Conservation (phyloP, 163 green algal species). For the Volvox carteri region DNA sequence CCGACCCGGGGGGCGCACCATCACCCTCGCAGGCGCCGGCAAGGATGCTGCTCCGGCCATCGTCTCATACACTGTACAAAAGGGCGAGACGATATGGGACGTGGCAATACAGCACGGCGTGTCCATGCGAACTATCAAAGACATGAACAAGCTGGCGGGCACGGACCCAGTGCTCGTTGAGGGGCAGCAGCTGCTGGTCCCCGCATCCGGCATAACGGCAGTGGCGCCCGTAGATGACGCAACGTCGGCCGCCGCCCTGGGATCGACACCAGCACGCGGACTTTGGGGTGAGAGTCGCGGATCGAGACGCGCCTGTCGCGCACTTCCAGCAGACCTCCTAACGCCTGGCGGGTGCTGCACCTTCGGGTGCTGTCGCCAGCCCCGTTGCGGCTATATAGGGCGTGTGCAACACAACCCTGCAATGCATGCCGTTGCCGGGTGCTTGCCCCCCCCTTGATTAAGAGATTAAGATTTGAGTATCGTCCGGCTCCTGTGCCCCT, state of each 20-base stretch:
- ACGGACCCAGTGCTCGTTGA: conserved; percentile 21
- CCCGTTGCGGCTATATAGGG: too few relatives aligned
- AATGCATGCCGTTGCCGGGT: too few relatives aligned
- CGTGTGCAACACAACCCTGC: too few relatives aligned
- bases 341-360: too few relatives aligned
- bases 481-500: too few relatives aligned
- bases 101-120: conserved; percentile 43
- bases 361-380: too few relatives aligned
- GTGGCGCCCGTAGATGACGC: background rate
- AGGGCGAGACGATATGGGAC: conserved; percentile 55
- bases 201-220: conserved; percentile 31
- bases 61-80: conserved; percentile 47
- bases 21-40: background rate
- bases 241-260: background rate
- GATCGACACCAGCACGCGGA: conserved; percentile 37
- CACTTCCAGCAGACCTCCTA: too few relatives aligned
- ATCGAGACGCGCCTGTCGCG: too few relatives aligned
- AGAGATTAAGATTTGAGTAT: too few relatives aligned
- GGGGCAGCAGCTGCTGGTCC: conserved; percentile 53
- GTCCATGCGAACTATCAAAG: conserved; percentile 52
- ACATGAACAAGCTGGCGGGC: conserved; percentile 49
- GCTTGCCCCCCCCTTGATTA: too few relatives aligned
- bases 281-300: conserved; percentile 41
- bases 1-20: background rate
- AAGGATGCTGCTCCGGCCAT: conserved; percentile 1